A percentile compares a stretch with the other conserved stretches of the same genome.
phyloP scores from a whole-genome alignment of 2,329 filamentous ascomycete species.

The Aquanectria penicillioides region DNA sequence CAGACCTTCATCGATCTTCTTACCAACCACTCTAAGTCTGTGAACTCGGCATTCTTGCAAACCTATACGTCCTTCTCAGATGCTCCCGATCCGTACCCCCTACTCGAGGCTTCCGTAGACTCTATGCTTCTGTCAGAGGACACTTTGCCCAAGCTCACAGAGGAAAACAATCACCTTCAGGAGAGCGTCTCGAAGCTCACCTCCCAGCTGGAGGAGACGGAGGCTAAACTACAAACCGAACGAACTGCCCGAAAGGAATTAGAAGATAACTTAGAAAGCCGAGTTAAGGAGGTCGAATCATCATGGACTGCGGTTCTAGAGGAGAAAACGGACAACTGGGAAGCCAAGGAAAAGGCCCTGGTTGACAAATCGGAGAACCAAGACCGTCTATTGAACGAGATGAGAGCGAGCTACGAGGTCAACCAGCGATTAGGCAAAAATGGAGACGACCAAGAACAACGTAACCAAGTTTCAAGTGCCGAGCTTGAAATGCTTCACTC shows the following conservation, averaged over 20 bases:
- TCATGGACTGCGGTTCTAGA: constrained; percentile 91
- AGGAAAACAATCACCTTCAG: constrained; percentile 90
- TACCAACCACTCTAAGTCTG: constrained; percentile 94
- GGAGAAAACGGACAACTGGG: constrained; percentile 97
- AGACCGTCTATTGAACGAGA: constrained; percentile 88
- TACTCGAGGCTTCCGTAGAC: constrained; percentile 96
- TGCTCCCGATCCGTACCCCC: constrained; percentile 93
- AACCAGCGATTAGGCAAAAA: constrained; percentile 86
- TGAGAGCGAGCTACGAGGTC: constrained; percentile 97
- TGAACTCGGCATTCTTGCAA: constrained; percentile 92
- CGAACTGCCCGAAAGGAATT: constrained; percentile 76
- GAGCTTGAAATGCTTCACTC: constrained; percentile 94
- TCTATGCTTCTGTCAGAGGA: constrained; percentile 93
- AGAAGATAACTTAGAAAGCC: constrained; percentile 79
- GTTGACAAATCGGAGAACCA: constrained; percentile 96
- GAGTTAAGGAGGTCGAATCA: constrained; percentile 87
- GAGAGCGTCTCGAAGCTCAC: constrained; percentile 80
- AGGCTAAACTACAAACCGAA: constrained; percentile 83
- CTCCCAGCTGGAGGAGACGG: constrained; percentile 82
- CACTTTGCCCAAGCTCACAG: constrained; percentile 86
- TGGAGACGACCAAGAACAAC: constrained; percentile 67
- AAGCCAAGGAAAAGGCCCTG: constrained; percentile 87
- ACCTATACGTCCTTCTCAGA: constrained; percentile 94
- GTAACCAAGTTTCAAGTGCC: constrained; percentile 79
- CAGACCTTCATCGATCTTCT: constrained; percentile 97